phyloP scores from a whole-genome alignment of 768 basidiomycete genomes.

The Trametes gibbosa region DNA sequence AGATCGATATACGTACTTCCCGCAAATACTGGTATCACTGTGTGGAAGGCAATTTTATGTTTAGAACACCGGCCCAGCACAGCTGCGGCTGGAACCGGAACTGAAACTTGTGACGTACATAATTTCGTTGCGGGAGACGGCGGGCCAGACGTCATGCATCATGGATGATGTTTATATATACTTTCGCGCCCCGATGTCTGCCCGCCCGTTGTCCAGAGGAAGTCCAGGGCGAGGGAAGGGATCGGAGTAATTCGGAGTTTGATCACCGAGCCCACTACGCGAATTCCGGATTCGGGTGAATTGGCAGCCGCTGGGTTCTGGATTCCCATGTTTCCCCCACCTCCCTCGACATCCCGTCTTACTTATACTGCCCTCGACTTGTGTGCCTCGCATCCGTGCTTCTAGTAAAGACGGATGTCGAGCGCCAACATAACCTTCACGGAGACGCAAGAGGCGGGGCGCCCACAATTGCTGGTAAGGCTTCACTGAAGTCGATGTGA shows the following conservation, averaged over 20 bases:
- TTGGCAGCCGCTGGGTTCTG: neutral
- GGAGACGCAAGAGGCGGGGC: constrained; percentile 11
- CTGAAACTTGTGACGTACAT: no score
- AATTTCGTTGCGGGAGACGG: no score
- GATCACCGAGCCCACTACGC: no score
- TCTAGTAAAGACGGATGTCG: neutral
- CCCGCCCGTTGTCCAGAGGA: no score
- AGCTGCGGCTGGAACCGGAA: no score
- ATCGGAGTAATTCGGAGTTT: no score
- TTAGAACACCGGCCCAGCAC: no score
- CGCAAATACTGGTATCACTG: no score
- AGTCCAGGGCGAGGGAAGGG: no score
- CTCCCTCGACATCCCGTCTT: neutral
- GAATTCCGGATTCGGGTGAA: neutral
- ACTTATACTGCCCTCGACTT: neutral
- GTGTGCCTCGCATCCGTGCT: neutral
- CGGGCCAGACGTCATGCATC: neutral
- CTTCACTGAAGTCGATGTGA: neutral
- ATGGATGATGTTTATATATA: neutral
- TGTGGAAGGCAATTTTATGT: no score
- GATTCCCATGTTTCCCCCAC: neutral
- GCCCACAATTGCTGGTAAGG: constrained; percentile 20
- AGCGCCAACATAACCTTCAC: constrained; percentile 3
- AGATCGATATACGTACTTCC: no score
- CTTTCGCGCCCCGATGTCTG: neutral